These are phyloP conservation scores for Kuraishia cidri DNA, from an alignment of 805 yeast genomes.

Conservation along the genomic window DNA sequence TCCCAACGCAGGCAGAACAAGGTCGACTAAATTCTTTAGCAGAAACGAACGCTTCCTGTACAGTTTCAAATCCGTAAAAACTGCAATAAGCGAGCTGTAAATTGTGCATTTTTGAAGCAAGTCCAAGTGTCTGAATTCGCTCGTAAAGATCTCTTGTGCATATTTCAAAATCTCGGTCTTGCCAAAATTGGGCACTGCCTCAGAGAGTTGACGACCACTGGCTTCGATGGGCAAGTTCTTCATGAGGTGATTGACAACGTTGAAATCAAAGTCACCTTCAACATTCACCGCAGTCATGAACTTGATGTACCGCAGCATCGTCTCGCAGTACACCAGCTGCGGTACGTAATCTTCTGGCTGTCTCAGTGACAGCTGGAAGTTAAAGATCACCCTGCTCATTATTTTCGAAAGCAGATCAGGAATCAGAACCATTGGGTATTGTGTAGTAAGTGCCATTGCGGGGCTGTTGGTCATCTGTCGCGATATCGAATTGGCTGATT, in stretches of 20 bases:
- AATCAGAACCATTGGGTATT: conserved; percentile 13
- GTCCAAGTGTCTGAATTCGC: conserved; percentile 34
- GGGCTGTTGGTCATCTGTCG: conserved; percentile 6
- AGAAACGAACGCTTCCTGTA: conserved; percentile 63
- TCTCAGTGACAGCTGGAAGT: conserved; percentile 40
- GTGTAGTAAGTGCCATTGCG: conserved; percentile 1
- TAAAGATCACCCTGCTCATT: conserved; percentile 27
- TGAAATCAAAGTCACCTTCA: conserved; percentile 36
- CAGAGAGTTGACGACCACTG: background rate
- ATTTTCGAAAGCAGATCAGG: conserved; percentile 28
- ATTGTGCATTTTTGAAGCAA: conserved; percentile 49
- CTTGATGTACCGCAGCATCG: conserved; percentile 53
- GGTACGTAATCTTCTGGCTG: conserved; percentile 75
- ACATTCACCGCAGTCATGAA: conserved; percentile 45
- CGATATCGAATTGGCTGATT: conserved; percentile 9
- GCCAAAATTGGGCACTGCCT: conserved; percentile 5
- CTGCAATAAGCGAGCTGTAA: conserved; percentile 54
- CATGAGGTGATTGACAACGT: conserved; percentile 34
- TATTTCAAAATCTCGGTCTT: conserved; percentile 36
- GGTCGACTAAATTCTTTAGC: conserved; percentile 52
- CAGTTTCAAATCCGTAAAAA: conserved; percentile 55
- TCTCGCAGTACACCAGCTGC: conserved; percentile 68
- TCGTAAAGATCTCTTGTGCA: conserved; percentile 35
- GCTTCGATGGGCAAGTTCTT: conserved; percentile 20
- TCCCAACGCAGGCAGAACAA: conserved; percentile 32